Evolutionary conservation across 2,329 filamentous ascomycete genomes (phyloP).

Genomic region (Fusarium pseudoanthophilum): DNA sequence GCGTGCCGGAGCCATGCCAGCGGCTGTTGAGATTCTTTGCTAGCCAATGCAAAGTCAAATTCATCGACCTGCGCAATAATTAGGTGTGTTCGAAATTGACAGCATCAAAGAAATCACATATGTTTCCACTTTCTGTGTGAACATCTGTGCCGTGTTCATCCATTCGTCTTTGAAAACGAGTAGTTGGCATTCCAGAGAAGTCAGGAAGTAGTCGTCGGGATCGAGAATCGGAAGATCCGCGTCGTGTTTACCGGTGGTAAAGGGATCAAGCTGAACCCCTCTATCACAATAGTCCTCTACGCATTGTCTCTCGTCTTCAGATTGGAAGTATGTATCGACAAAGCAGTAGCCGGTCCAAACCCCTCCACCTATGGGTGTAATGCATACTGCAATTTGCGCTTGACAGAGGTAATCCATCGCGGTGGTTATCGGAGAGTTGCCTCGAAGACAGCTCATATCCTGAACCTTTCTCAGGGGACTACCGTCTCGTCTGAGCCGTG

Average conservation of each 20-base stretch:
- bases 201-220: neutral
- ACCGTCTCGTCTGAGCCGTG: fast-evolving
- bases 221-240: fast-evolving
- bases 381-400: conserved; percentile 12
- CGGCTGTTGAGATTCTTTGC: neutral
- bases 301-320: neutral
- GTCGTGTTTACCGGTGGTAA: neutral
- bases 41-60: neutral
- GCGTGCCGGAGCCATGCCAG: neutral
- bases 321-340: conserved; percentile 5
- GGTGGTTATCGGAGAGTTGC: fast-evolving
- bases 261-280: neutral
- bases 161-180: neutral
- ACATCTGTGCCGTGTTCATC: neutral
- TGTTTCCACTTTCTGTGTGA: neutral
- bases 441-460: neutral
- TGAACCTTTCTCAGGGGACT: neutral
- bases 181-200: neutral
- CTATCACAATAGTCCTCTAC: fast-evolving
- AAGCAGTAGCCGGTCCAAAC: conserved; percentile 18
- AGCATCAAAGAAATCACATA: neutral
- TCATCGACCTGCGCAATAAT: neutral
- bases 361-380: fast-evolving
- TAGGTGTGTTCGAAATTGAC: fast-evolving
- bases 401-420: neutral